These are phyloP conservation scores for Flaveria floridana DNA, from an alignment of 140 eudicot genomes.

Conservation along the genomic window DNA sequence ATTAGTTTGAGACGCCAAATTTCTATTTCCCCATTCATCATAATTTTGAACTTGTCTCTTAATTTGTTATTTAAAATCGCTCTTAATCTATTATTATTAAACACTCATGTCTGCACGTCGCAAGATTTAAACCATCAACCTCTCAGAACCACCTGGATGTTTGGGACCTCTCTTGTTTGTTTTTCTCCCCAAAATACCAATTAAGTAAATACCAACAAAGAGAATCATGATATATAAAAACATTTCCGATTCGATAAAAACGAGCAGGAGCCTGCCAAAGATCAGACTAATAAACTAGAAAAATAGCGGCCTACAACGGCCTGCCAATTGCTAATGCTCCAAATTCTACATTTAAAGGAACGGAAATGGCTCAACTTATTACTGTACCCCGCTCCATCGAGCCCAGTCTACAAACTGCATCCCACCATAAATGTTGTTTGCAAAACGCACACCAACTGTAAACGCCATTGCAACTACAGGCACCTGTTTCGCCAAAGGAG, in stretches of 20 bases:
- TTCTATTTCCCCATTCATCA: too few species aligned
- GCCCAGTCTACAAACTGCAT: constrained; percentile 99
- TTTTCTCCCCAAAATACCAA: too few species aligned
- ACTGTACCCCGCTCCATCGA: constrained; percentile 84
- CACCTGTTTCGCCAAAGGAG: constrained; percentile 71
- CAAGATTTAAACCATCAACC: too few species aligned
- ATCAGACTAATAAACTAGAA: constrained; percentile 9
- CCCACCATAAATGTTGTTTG: constrained; percentile 91
- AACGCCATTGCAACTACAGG: constrained; percentile 89
- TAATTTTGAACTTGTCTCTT: too few species aligned
- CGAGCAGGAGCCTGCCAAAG: background rate
- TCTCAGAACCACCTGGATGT: too few species aligned
- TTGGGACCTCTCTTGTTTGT: too few species aligned
- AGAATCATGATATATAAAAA: background rate
- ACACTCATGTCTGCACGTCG: too few species aligned
- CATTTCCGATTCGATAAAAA: background rate
- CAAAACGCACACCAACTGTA: constrained; percentile 87
- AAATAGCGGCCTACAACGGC: constrained; percentile 4
- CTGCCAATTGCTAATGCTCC: constrained; percentile 19
- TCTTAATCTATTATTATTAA: too few species aligned
- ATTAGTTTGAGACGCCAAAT: too few species aligned
- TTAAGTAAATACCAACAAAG: background rate
- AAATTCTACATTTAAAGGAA: constrained; percentile 21
- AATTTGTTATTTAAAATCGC: too few species aligned
- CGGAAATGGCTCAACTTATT: constrained; percentile 18